phyloP scores from a whole-genome alignment of 2,329 filamentous ascomycete species.

The Metarhizium humberi region DNA sequence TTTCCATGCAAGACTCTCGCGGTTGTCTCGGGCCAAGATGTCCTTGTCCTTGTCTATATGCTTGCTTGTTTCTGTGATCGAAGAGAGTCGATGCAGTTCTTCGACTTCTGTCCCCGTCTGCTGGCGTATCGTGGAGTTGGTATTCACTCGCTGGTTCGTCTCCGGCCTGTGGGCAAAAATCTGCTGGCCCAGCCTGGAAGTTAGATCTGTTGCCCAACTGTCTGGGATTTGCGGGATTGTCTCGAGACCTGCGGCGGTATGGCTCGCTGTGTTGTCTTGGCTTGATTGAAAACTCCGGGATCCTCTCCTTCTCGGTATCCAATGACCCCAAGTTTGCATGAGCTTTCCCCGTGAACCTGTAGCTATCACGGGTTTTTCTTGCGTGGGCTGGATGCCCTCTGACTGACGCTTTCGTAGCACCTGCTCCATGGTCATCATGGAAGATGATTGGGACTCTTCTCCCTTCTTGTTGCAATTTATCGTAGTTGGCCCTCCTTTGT shows the following conservation, averaged over 20 bases:
- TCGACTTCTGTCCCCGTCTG: neutral
- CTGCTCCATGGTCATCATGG: neutral
- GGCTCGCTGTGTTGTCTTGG: neutral
- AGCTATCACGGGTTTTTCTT: neutral
- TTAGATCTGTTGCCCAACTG: neutral
- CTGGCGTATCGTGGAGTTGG: neutral
- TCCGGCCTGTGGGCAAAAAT: constrained; percentile 5
- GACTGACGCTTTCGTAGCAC: neutral
- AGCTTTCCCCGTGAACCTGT: neutral
- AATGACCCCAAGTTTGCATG: constrained; percentile 3
- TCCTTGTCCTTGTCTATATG: neutral
- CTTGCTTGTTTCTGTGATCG: neutral
- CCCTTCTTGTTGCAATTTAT: neutral
- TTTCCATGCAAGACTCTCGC: neutral
- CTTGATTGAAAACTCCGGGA: neutral
- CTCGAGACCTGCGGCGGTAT: neutral
- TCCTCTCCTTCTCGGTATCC: constrained; percentile 10
- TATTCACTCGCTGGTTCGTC: neutral
- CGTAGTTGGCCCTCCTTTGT: neutral
- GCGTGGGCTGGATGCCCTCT: neutral
- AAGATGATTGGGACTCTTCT: neutral
- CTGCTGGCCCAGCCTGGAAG: neutral
- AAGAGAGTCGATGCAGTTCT: neutral
- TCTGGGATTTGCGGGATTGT: neutral
- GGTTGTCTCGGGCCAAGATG: neutral